phyloP scores from a whole-genome alignment of 768 basidiomycete genomes.

The Termitomyces eurrhizus region DNA sequence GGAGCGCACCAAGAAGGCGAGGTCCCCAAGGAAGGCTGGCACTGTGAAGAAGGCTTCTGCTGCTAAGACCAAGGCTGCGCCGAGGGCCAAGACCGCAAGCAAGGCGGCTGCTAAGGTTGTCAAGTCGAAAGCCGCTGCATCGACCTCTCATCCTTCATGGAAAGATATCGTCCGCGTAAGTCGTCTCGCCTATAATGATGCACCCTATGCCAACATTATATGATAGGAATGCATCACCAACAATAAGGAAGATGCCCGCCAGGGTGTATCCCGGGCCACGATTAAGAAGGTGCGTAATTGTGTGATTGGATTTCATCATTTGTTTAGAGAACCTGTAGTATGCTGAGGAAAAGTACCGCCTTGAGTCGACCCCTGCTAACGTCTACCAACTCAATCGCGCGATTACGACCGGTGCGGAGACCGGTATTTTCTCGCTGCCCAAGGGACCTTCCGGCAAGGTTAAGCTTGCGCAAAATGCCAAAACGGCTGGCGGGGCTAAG shows the following conservation, averaged over 20 bases:
- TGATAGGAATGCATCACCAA: slow-evolving; percentile 67
- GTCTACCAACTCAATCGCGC: slow-evolving; percentile 70
- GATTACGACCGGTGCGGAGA: slow-evolving; percentile 64
- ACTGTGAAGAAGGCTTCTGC: slow-evolving; percentile 18
- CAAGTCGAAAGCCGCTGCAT: slow-evolving; percentile 21
- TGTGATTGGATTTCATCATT: background rate
- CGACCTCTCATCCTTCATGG: slow-evolving; percentile 43
- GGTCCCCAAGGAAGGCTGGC: slow-evolving; percentile 18
- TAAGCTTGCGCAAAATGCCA: slow-evolving; percentile 53
- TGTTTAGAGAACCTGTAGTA: slow-evolving; percentile 42
- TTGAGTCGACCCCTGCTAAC: slow-evolving; percentile 67
- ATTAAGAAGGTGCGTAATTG: slow-evolving; percentile 73
- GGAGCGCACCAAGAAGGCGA: slow-evolving; percentile 19
- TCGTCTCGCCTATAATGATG: background rate
- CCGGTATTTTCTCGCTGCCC: slow-evolving; percentile 32
- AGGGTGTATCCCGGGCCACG: slow-evolving; percentile 69
- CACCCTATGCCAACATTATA: background rate
- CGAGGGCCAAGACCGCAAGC: slow-evolving; percentile 28
- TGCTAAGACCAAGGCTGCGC: slow-evolving; percentile 12
- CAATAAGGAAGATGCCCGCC: slow-evolving; percentile 60
- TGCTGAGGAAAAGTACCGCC: slow-evolving; percentile 77
- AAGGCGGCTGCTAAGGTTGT: slow-evolving; percentile 25
- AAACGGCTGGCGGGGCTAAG: slow-evolving; percentile 43
- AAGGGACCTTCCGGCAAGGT: slow-evolving; percentile 56
- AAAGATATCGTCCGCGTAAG: slow-evolving; percentile 51